Evolutionary conservation across 2,329 filamentous ascomycete species (phyloP).

Genomic region (Phaeosphaeriaceae sp.): DNA sequence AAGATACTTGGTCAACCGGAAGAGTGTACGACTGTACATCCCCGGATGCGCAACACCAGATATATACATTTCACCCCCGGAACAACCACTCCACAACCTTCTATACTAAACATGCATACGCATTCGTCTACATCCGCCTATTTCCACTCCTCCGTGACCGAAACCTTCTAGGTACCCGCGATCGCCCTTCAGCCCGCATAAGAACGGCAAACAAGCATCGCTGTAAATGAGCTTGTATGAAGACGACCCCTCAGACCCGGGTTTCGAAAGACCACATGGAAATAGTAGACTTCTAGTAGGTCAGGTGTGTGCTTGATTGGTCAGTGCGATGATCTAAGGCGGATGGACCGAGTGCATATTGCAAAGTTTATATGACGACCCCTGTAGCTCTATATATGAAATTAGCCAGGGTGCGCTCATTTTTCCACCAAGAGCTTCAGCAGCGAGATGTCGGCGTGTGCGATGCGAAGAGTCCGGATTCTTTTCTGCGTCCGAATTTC

Average conservation of each 20-base stretch:
- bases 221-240: constrained; percentile 13
- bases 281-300: constrained; percentile 11
- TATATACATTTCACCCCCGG: not conserved
- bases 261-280: not conserved
- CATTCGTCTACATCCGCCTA: not conserved
- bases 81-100: not conserved
- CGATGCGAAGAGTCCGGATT: not conserved
- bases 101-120: constrained; percentile 6
- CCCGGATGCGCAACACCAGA: not conserved
- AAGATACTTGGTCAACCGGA: not conserved
- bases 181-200: not conserved
- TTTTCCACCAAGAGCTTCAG: constrained; percentile 26
- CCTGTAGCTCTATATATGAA: constrained; percentile 34
- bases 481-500: no score
- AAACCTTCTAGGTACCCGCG: constrained; percentile 12
- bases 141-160: not conserved
- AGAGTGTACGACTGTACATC: not conserved
- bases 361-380: constrained; percentile 34
- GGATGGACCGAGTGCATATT: constrained; percentile 15
- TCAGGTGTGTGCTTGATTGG: constrained; percentile 9
- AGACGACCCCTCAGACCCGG: constrained; percentile 10
- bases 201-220: constrained; percentile 11
- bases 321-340: not conserved
- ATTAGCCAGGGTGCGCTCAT: constrained; percentile 27
- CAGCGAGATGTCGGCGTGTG: not conserved